Evolutionary conservation across 495 filamentous ascomycete species (phyloP), one percentile per base, ranked within the genome.

Genomic region (Glutinoglossum americanum): DNA sequence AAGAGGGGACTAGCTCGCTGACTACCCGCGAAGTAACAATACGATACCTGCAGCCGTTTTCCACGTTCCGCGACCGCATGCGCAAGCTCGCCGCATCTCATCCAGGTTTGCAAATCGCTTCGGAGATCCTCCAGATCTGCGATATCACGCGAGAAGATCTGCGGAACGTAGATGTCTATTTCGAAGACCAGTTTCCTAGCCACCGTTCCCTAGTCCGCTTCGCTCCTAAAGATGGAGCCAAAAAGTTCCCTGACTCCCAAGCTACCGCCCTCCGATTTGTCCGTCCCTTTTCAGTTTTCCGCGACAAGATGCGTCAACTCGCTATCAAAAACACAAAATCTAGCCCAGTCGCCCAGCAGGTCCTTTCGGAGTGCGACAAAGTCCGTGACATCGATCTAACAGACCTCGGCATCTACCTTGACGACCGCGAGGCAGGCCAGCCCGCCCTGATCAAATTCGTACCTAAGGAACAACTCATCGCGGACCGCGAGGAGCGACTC

Each of bases 371-470:
- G 1, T 61, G 58, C 32, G 60, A 61, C 58, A 17, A 35, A 35
- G 19, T 61, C 25, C 37, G 60, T 13, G 60, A 61, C 33, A n/a
- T 26, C 11, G 48, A 54, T 17, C 58, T 61, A 30, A 27, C 39
- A 1, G 41, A 61, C 32, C 58, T 54, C 10, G 60, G 60, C 1
- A 61, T 61, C 23, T 60, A 61, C 60, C 60, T 61, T 23, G 69
- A 74, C 23, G 70, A 71, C 55, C 69, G 30, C 19, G 63, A 74
- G n/a, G 27, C 84, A 9, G 74, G 74, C 35, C 73, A 73, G 37
- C 81, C 84, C 0, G 87, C 90, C 17, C 72, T 96, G 0, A 78
- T 96, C 61, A 87, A 89, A 56, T 89, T 86, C n/a, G 75, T 93
- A 13, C 82, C 33, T n/a, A 60, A 80, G 3, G 73, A 73, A 1